Conservation (phyloP, 345 rosid genomes). For the Trapa bicornis region DNA sequence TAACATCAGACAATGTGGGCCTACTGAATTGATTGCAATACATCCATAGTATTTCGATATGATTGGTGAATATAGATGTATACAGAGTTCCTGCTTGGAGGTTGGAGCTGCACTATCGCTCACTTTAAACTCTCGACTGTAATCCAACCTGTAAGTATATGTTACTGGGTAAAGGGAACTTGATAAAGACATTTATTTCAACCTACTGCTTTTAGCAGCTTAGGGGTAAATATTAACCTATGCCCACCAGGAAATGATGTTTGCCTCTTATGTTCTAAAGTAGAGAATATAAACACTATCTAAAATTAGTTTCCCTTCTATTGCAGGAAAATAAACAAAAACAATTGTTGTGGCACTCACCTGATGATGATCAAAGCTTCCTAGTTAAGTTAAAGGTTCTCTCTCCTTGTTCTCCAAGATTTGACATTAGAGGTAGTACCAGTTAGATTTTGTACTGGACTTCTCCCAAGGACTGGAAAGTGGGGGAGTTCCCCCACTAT, state of each 20-base stretch:
- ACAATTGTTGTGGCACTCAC: not conserved
- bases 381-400: not conserved
- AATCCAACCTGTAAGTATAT: not conserved
- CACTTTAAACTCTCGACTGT: not conserved
- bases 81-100: slow-evolving; percentile 3
- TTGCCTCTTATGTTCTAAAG: not conserved
- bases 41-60: slow-evolving; percentile 14
- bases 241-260: not conserved
- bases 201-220: not conserved
- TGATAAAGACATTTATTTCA: not conserved
- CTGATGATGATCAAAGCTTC: not conserved
- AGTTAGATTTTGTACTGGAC: not conserved
- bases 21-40: slow-evolving; percentile 55
- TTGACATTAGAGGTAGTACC: not conserved
- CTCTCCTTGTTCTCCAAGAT: not conserved
- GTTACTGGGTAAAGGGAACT: not conserved
- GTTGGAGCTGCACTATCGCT: slow-evolving; percentile 1
- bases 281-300: no score
- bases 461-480: not conserved
- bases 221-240: not conserved
- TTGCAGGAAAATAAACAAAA: not conserved
- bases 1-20: slow-evolving; percentile 42
- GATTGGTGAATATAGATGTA: not conserved
- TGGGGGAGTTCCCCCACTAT: not conserved
- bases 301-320: not conserved